Base-by-base conservation (phyloP, 257 asterid genomes). In the Plantago elongata region DNA sequence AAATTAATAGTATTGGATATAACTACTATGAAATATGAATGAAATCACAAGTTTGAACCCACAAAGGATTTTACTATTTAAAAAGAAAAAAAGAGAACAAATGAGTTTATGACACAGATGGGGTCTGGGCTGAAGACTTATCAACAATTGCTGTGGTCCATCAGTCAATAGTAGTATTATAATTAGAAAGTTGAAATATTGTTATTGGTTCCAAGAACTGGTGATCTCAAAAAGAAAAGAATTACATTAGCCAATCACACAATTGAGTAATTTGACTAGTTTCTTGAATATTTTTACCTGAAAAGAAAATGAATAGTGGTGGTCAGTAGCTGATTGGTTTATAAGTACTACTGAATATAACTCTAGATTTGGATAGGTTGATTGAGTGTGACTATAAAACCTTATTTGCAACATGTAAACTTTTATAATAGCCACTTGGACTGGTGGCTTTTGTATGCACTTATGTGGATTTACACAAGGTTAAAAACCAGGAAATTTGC, bases 111-210 rank as follows among this genome's bases (percentile, higher is more conserved):
- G 38, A 48, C 65, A 62, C 22, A 43, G 51, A 10, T 62, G 54
- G 52, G 30, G 7, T 51, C 67, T 66, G 42, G 65, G 75, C 47
- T 69, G 72, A 72, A 69, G 65, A 60, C 16, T 42, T 51, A 44
- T 59, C 71, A 45, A 48, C 16, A 40, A 9, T 22, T 1, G 16
- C 15, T 16, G 52, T 49, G 62, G 67, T 62, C 67, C 63, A 49
- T 44, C 17, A 27, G 16, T 46, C 38, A 38, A 48, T 34, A 14
- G 55, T 47, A 45, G 7, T 15, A 12, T 22, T 22, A 22, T 22
- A 22, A 42, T 45, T 13, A 13, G 9, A 14, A 14, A 5, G n/a
- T 52, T 17, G 15, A 14, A 12, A 45, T 13, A 45, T 57, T 51
- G 8, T 48, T 54, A 61, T 63, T 57, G 67, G 67, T 47, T 60